A percentile compares a stretch with the other conserved stretches of the same genome.
These are phyloP conservation scores for Rhododendron henanense DNA, from an alignment of 148 eudicot species.

Conservation along the genomic window DNA sequence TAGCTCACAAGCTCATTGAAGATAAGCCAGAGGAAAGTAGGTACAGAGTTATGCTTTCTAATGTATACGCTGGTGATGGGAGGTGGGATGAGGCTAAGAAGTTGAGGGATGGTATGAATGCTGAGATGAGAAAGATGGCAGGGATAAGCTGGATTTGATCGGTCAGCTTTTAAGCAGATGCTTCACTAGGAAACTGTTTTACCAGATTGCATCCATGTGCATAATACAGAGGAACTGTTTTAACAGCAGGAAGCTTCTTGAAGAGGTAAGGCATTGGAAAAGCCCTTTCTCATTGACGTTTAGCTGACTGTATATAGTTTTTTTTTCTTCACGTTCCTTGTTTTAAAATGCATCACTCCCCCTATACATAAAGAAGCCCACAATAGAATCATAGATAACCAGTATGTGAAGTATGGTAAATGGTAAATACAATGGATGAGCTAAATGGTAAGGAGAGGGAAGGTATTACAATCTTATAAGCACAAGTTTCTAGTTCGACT, in stretches of 20 bases:
- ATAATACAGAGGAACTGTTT: neutral
- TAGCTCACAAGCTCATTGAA: conserved; percentile 36
- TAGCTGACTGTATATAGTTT: neutral
- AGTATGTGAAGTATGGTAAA: no score
- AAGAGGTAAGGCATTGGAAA: neutral
- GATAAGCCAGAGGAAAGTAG: conserved; percentile 25
- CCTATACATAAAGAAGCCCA: neutral
- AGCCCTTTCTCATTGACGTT: neutral
- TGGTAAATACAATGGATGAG: no score
- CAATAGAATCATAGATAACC: neutral
- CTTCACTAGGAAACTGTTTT: neutral
- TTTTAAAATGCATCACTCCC: neutral
- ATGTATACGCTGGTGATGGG: conserved; percentile 59
- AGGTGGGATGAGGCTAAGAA: conserved; percentile 68
- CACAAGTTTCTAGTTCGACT: no score
- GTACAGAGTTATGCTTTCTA: conserved; percentile 62
- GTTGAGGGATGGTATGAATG: conserved; percentile 46
- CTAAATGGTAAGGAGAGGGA: no score
- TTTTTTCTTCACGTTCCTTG: neutral
- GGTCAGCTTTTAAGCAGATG: neutral
- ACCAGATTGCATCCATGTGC: neutral
- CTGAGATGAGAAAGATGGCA: conserved; percentile 39
- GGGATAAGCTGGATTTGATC: conserved; percentile 63
- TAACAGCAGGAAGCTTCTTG: neutral
- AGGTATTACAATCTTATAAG: no score